These are phyloP conservation scores for Mycena haematopus DNA, from an alignment of 768 basidiomycete genomes.

Conservation along the genomic window DNA sequence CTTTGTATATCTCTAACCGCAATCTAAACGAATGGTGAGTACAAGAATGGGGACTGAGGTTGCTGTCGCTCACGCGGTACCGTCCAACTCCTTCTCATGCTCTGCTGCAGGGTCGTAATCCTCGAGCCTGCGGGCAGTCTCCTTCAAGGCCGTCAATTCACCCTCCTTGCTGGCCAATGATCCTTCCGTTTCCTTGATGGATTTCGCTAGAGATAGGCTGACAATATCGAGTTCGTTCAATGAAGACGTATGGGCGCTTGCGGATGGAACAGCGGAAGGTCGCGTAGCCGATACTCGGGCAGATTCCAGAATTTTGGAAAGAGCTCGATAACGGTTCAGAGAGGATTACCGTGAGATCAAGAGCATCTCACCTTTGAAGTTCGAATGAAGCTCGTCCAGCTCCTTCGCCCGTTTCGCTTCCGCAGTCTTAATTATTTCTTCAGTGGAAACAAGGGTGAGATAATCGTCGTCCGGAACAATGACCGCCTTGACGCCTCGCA, in stretches of 20 bases:
- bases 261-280: conserved; percentile 72
- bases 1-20: conserved; percentile 71
- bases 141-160: conserved; percentile 71
- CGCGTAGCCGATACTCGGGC: conserved; percentile 75
- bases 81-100: conserved; percentile 72
- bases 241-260: conserved; percentile 61
- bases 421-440: conserved; percentile 68
- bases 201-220: conserved; percentile 71
- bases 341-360: background rate
- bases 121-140: conserved; percentile 65
- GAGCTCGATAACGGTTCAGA: conserved; percentile 48
- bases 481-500: conserved; percentile 72
- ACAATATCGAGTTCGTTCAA: conserved; percentile 71
- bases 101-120: conserved; percentile 75
- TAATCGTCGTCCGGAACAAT: conserved; percentile 85
- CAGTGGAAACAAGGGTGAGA: conserved; percentile 73
- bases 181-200: conserved; percentile 76
- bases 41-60: conserved; percentile 1
- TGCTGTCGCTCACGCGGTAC: conserved; percentile 61
- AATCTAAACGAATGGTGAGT: conserved; percentile 48
- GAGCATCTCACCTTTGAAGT: conserved; percentile 60
- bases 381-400: conserved; percentile 68
- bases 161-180: conserved; percentile 70
- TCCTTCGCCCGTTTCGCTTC: conserved; percentile 68
- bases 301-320: conserved; percentile 68